Percentiles rank a stretch among this genome's conserved stretches.
phyloP scores from a whole-genome alignment of 768 basidiomycete genomes.

The Udeniomyces megalosporus region DNA sequence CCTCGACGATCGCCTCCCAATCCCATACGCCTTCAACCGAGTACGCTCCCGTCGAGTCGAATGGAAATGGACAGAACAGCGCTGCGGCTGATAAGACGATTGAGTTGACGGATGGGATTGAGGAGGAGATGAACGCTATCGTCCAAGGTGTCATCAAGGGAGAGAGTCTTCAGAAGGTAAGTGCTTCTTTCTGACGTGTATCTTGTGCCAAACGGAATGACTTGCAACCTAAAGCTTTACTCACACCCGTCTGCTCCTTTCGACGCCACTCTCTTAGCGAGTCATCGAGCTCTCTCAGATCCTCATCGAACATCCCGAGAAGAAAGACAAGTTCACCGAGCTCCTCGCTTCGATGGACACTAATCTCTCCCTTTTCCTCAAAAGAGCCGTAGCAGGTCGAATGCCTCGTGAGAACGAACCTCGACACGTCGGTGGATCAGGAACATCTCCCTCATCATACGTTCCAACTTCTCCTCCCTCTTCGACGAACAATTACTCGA shows the following conservation, averaged over 20 bases:
- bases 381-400: conserved; percentile 7
- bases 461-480: no score
- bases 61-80: conserved; percentile 34
- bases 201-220: background rate
- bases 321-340: conserved; percentile 18
- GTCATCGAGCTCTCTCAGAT: conserved; percentile 90
- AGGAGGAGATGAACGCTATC: conserved; percentile 58
- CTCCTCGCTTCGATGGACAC: conserved; percentile 8
- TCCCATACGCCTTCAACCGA: background rate
- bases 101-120: conserved; percentile 58
- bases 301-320: conserved; percentile 63
- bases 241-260: background rate
- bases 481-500: no score
- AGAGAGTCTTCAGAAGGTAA: conserved; percentile 7
- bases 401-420: background rate
- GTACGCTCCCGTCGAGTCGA: conserved; percentile 19
- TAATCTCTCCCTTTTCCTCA: conserved; percentile 7
- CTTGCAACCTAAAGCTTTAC: background rate
- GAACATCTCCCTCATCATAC: no score
- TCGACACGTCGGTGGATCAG: no score
- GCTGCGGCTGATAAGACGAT: conserved; percentile 38
- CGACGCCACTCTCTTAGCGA: conserved; percentile 36
- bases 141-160: conserved; percentile 38
- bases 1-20: no score
- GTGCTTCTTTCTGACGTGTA: background rate